These are phyloP conservation scores for Hansenula anomala DNA, from an alignment of 1,139 yeast genomes.

Conservation along the genomic window DNA sequence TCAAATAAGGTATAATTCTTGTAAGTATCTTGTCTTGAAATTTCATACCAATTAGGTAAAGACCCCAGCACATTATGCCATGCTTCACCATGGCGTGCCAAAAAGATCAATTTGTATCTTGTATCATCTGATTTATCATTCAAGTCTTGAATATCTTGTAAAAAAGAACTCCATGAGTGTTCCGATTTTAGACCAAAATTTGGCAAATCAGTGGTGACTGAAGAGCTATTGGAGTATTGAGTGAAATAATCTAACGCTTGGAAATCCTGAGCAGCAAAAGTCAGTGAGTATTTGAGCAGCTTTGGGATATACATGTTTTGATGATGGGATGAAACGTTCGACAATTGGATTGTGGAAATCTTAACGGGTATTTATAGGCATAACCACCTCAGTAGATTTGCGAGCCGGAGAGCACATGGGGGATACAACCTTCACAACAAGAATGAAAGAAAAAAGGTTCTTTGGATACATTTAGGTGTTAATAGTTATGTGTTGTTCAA, in stretches of 20 bases:
- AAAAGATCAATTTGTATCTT: slow-evolving; percentile 47
- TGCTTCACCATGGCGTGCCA: slow-evolving; percentile 73
- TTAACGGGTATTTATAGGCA: too few relatives aligned
- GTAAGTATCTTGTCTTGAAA: slow-evolving; percentile 40
- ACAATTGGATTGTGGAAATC: too few relatives aligned
- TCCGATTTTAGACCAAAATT: slow-evolving; percentile 41
- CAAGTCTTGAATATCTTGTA: slow-evolving; percentile 30
- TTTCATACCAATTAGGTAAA: slow-evolving; percentile 42
- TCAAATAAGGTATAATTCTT: slow-evolving; percentile 6
- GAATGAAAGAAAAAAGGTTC: too few relatives aligned
- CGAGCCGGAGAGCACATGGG: too few relatives aligned
- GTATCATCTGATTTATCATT: slow-evolving; percentile 34
- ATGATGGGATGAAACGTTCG: too few relatives aligned
- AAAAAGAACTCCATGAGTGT: slow-evolving; percentile 39
- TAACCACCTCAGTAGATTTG: too few relatives aligned
- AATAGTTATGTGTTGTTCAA: too few relatives aligned
- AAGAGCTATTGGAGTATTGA: slow-evolving; percentile 1
- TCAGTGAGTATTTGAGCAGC: neutral
- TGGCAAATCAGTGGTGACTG: slow-evolving; percentile 3
- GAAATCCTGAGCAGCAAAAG: slow-evolving; percentile 2
- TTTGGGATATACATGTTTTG: neutral
- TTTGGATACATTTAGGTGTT: too few relatives aligned
- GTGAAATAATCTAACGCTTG: neutral
- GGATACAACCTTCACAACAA: too few relatives aligned
- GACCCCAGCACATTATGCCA: slow-evolving; percentile 40